Conservation (phyloP, 2,329 filamentous ascomycete genomes). For the Clonostachys rosea region DNA sequence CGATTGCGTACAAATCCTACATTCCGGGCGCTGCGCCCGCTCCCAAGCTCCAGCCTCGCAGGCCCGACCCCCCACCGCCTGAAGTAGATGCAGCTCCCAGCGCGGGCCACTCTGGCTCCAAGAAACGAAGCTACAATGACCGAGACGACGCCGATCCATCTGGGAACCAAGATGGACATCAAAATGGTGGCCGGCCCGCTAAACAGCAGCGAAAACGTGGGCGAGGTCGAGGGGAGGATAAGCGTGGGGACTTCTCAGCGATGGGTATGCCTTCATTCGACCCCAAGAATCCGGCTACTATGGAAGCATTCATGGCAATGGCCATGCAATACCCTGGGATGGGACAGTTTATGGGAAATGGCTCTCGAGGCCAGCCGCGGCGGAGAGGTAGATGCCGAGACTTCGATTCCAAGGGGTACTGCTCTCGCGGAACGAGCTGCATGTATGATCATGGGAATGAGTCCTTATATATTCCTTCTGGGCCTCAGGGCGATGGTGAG, state of each 20-base stretch:
- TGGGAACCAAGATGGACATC: background rate
- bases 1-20: conserved; percentile 59
- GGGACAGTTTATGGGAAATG: conserved; percentile 22
- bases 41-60: conserved; percentile 10
- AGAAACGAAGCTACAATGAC: conserved; percentile 28
- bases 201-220: background rate
- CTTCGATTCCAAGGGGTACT: conserved; percentile 70
- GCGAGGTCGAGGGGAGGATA: background rate
- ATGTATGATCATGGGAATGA: conserved; percentile 64
- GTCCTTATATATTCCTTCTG: background rate
- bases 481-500: conserved; percentile 1
- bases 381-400: conserved; percentile 56
- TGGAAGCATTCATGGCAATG: conserved; percentile 56
- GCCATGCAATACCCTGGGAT: conserved; percentile 34
- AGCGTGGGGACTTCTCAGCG: conserved; percentile 3
- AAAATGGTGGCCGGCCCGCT: background rate
- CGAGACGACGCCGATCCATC: background rate
- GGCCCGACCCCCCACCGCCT: background rate
- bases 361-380: conserved; percentile 18
- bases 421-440: conserved; percentile 62
- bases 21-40: conserved; percentile 46
- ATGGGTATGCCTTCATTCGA: conserved; percentile 44
- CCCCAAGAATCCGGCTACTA: conserved; percentile 55
- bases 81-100: background rate
- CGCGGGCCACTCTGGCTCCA: conserved; percentile 8